Evolutionary conservation across 768 basidiomycete genomes (phyloP).

Genomic region (Auriscalpium orientale): DNA sequence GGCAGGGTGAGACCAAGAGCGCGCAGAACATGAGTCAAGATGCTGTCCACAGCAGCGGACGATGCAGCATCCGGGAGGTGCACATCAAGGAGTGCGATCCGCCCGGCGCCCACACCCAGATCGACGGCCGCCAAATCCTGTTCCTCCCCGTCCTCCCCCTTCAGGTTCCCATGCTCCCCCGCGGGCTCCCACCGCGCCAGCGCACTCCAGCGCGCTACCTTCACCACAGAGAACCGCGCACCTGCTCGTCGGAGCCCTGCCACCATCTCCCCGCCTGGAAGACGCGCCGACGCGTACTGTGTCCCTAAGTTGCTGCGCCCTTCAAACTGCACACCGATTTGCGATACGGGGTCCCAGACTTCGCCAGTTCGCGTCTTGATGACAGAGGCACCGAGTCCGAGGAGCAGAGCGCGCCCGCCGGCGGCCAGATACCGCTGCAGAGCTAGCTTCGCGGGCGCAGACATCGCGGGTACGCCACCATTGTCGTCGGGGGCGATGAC

Average conservation of each 20-base stretch:
- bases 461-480: constrained; percentile 33
- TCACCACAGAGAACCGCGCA: background rate
- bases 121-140: constrained; percentile 5
- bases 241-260: background rate
- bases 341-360: constrained; percentile 32
- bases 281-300: background rate
- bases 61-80: background rate
- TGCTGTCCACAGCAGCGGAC: background rate
- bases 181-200: background rate
- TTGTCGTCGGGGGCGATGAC: constrained; percentile 56
- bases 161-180: background rate
- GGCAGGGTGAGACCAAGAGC: background rate
- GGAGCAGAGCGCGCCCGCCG: constrained; percentile 66
- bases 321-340: background rate
- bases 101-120: constrained; percentile 6
- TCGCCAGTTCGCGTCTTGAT: constrained; percentile 16
- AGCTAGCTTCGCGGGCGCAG: constrained; percentile 31
- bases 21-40: background rate
- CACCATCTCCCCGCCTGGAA: background rate
- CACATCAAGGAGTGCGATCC: constrained; percentile 10
- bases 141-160: background rate
- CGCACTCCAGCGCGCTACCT: background rate
- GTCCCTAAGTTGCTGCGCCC: background rate
- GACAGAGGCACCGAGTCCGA: constrained; percentile 56
- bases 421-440: constrained; percentile 54